Percentiles rank a stretch among this genome's conserved stretches.
phyloP scores from a whole-genome alignment of 441 rosid genomes.

The Euphorbia celastroides region DNA sequence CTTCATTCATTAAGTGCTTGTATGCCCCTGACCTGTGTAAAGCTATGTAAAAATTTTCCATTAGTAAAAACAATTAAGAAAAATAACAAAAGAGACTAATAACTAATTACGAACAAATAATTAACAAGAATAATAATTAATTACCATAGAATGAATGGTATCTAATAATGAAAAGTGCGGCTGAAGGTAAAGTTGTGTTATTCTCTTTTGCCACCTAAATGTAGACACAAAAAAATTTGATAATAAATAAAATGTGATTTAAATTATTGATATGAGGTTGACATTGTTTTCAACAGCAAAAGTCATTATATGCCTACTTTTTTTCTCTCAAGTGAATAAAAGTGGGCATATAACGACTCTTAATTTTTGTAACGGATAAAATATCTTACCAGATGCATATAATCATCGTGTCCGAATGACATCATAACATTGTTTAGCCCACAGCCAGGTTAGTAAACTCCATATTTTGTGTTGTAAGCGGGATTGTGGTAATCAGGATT shows the following conservation, averaged over 20 bases:
- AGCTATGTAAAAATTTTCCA: background rate
- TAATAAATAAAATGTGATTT: background rate
- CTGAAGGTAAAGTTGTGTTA: conserved; percentile 64
- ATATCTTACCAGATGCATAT: conserved; percentile 73
- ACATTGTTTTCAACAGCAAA: too few relatives aligned
- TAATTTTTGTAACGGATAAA: too few relatives aligned
- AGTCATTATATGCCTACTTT: too few relatives aligned
- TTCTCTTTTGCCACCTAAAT: conserved; percentile 67
- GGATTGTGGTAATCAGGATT: conserved; percentile 27
- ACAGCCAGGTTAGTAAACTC: conserved; percentile 15
- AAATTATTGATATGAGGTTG: background rate
- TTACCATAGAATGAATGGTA: conserved; percentile 11
- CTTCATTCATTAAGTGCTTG: conserved; percentile 71
- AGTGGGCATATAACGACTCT: too few relatives aligned
- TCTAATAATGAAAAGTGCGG: conserved; percentile 71
- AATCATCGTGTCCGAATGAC: conserved; percentile 96
- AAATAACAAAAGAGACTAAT: background rate
- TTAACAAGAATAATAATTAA: too few relatives aligned
- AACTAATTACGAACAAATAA: too few relatives aligned
- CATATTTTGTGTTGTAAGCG: conserved; percentile 58
- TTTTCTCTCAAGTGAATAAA: too few relatives aligned
- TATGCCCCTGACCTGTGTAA: conserved; percentile 66
- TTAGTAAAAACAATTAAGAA: background rate
- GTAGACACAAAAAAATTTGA: background rate
- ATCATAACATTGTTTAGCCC: conserved; percentile 28